Percentiles rank a stretch among this genome's conserved stretches.
These are phyloP conservation scores for Boletus sp. DNA, from an alignment of 1,284 basidiomycete genomes.

Conservation along the genomic window DNA sequence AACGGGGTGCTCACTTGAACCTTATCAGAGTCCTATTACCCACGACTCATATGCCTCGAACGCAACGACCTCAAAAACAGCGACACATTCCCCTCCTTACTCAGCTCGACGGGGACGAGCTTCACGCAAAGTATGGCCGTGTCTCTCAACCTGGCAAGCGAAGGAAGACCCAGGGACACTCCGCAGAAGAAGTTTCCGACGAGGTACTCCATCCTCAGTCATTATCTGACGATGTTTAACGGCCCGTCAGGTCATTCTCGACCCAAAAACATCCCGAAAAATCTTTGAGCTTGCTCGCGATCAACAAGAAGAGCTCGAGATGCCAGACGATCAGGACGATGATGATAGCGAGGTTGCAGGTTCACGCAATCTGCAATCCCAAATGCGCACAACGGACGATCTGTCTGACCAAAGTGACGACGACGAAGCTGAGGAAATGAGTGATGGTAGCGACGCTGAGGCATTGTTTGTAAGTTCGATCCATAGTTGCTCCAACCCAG, in stretches of 20 bases:
- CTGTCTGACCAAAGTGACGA: constrained; percentile 53
- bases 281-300: constrained; percentile 91
- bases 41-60: constrained; percentile 57
- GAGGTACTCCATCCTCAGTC: constrained; percentile 43
- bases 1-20: too few relatives aligned
- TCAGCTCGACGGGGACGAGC: constrained; percentile 75
- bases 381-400: constrained; percentile 31
- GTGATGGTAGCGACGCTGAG: constrained; percentile 50
- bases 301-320: constrained; percentile 87
- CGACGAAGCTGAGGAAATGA: constrained; percentile 42
- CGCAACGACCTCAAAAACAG: constrained; percentile 49
- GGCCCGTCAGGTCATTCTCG: constrained; percentile 63
- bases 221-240: constrained; percentile 1
- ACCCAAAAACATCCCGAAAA: constrained; percentile 82
- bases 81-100: constrained; percentile 85
- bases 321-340: constrained; percentile 44
- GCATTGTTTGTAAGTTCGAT: constrained; percentile 55
- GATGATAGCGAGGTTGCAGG: constrained; percentile 30
- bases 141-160: constrained; percentile 72
- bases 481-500: constrained; percentile 1
- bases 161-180: constrained; percentile 50
- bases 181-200: constrained; percentile 42
- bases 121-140: constrained; percentile 72
- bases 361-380: constrained; percentile 42
- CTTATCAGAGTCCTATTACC: too few relatives aligned